Evolutionary conservation across 345 rosid genomes (phyloP), one percentile per base, ranked within the genome.

Genomic region (Eucalyptus curtisii): DNA sequence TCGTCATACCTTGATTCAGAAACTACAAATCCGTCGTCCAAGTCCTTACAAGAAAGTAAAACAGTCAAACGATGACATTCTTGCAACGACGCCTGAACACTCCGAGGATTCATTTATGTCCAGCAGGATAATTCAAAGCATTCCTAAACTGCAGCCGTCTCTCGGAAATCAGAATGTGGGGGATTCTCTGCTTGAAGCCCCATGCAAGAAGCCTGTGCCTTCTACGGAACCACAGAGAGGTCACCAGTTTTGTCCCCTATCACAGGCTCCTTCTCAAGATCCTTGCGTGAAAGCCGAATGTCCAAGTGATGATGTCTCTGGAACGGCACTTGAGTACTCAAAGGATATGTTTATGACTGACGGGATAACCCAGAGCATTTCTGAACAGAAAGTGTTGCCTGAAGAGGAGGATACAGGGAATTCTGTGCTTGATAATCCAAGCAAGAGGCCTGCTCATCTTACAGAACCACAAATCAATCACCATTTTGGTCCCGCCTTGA

Each of bases 131-230:
- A 61, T 87, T 47, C 84, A 85, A 85, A 87, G 87, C 89, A 86
- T 53, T 55, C 88, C 91, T 24, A 82, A 90, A 88, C 94, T 88
- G 86, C 91, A 89, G 59, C 87, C 89, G 81, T 86, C 68, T 22
- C 57, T 8, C 49, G 93, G 90, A 59, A 90, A 86, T 86, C 52
- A 88, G 85, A 91, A 84, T 86, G 90, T 88, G 40, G 93, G 81
- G 64, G 93, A 90, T 48, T 33, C 89, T 59, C 85, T n/a, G 31
- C 86, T 45, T 31, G 87, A 90, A 80, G 88, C 71, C 81, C 90
- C 86, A 66, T 66, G 89, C n/a, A 50, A 86, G 17, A 89, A 89
- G 85, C 88, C 52, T 44, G 48, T 22, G 87, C 40, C 89, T 12
- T 24, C 87, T 10, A 47, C 76, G 47, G 91, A 90, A 89, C 59